Evolutionary conservation across 306 rosid species (phyloP), one percentile per base, ranked within the genome.

Genomic region (Cucumis melo): DNA sequence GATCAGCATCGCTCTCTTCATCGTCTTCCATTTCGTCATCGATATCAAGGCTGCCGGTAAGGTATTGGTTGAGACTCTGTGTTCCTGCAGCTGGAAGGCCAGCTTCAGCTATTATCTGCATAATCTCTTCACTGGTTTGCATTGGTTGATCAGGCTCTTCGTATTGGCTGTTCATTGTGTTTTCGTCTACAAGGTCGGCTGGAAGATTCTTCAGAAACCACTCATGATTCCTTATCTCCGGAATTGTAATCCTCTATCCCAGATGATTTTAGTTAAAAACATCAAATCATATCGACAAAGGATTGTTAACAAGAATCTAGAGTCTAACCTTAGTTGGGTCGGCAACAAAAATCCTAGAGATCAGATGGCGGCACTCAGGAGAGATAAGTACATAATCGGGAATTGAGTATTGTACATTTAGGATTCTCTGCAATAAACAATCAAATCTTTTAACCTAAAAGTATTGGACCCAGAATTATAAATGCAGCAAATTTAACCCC

Each of bases 1-100:
- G 90, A 65, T 94, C 97, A 4, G 96, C 91, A 79, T 91, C 98
- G 1, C 86, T 67, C 68, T 93, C 98, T 5, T 82, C 79, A 80
- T 93, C 97, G 83, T 91, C 97, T 7, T 90, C 98, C 98, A 90
- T 91, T 85, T 94, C 97, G 6, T 91, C 92, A 17, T 92, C 98
- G 2, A 93, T 87, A 76, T 93, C 98, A 83, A 91, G 88, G 85
- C 93, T 87, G 50, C 92, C 94, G 17, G 91, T 86, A 34, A 94
- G 94, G 76, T 85, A 90, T 74, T 81, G 90, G 80, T 90, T 91
- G 66, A 84, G 90, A 62, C 85, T 78, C 44, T 83, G 87, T 44
- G 89, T 82, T 59, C 96, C 95, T 2, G 96, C 94, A 0, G 98
- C 88, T 8, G 96, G 96, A 81, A 94, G 73, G 23, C 89, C 90